Evolutionary conservation across 192 early-diverging fungal species (phyloP).

Genomic region (Neocallimastix lanati): DNA sequence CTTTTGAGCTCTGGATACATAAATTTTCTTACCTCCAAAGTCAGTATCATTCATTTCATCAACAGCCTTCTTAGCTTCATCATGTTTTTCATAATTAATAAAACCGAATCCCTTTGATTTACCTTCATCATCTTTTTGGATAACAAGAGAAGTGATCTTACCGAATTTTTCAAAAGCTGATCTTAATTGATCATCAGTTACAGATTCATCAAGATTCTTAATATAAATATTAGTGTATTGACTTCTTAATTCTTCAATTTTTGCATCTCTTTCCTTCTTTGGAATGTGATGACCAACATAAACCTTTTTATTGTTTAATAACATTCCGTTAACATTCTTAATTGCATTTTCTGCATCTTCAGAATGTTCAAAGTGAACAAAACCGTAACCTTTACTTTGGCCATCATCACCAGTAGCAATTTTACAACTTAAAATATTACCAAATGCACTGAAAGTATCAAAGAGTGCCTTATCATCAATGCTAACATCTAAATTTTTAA

Average conservation of each 20-base stretch:
- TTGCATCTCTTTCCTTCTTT: slow-evolving; percentile 77
- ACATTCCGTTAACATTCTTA: slow-evolving; percentile 96
- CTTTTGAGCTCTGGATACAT: slow-evolving; percentile 95
- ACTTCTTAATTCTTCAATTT: slow-evolving; percentile 67
- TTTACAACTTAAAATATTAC: slow-evolving; percentile 93
- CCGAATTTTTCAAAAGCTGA: slow-evolving; percentile 66
- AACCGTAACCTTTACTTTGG: slow-evolving; percentile 93
- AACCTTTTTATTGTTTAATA: slow-evolving; percentile 96
- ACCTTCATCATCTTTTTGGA: slow-evolving; percentile 61
- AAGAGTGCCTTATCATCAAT: slow-evolving; percentile 99
- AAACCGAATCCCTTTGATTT: slow-evolving; percentile 89
- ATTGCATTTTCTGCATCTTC: slow-evolving; percentile 90
- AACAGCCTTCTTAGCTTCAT: slow-evolving; percentile 71
- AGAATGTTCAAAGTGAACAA: slow-evolving; percentile 91
- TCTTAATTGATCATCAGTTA: slow-evolving; percentile 60
- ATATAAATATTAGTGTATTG: slow-evolving; percentile 98
- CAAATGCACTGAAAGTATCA: slow-evolving; percentile 96
- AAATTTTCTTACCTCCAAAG: slow-evolving; percentile 73
- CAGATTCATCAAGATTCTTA: slow-evolving; percentile 75
- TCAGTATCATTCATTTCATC: slow-evolving; percentile 88
- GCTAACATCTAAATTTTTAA: slow-evolving; percentile 92
- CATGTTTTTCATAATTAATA: slow-evolving; percentile 88
- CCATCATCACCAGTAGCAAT: slow-evolving; percentile 63
- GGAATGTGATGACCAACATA: slow-evolving; percentile 84
- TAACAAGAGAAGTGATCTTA: slow-evolving; percentile 58